Evolutionary conservation across 164 flowering plant genomes (phyloP).

Genomic region (Houttuynia cordata): DNA sequence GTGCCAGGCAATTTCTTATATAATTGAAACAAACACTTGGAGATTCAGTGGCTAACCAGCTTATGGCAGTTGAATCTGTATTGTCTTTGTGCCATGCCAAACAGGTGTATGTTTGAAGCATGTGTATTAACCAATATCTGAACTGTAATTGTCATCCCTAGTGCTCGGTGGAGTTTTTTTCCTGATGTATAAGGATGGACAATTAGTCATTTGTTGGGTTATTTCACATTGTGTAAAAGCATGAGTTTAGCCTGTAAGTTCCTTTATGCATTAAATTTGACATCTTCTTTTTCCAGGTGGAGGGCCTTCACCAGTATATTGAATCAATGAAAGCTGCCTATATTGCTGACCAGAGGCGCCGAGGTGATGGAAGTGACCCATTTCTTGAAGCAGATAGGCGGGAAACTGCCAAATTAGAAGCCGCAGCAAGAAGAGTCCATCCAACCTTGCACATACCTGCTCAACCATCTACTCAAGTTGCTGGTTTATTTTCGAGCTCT

Average conservation of each 20-base stretch:
- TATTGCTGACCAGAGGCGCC: constrained; percentile 81
- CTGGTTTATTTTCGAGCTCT: constrained; percentile 54
- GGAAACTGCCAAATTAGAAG: constrained; percentile 85
- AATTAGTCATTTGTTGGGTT: neutral
- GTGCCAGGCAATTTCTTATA: neutral
- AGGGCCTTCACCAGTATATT: constrained; percentile 84
- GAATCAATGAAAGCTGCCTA: constrained; percentile 95
- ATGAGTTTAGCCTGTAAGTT: neutral
- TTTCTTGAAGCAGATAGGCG: constrained; percentile 96
- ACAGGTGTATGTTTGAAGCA: too few species aligned
- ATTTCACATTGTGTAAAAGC: neutral
- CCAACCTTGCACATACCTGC: constrained; percentile 83
- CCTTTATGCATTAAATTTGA: neutral
- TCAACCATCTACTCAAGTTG: constrained; percentile 67
- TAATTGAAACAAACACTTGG: too few species aligned
- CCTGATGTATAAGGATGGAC: neutral
- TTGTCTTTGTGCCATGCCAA: too few species aligned
- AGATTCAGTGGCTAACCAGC: too few species aligned
- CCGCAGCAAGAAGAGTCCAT: constrained; percentile 86
- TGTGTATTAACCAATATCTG: too few species aligned
- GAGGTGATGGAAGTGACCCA: constrained; percentile 78
- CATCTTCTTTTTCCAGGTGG: constrained; percentile 45
- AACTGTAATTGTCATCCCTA: too few species aligned
- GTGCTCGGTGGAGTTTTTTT: too few species aligned
- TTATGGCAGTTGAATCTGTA: too few species aligned